Base-by-base conservation (phyloP, 2,329 filamentous ascomycete species). In the Sporothrix globosa region DNA sequence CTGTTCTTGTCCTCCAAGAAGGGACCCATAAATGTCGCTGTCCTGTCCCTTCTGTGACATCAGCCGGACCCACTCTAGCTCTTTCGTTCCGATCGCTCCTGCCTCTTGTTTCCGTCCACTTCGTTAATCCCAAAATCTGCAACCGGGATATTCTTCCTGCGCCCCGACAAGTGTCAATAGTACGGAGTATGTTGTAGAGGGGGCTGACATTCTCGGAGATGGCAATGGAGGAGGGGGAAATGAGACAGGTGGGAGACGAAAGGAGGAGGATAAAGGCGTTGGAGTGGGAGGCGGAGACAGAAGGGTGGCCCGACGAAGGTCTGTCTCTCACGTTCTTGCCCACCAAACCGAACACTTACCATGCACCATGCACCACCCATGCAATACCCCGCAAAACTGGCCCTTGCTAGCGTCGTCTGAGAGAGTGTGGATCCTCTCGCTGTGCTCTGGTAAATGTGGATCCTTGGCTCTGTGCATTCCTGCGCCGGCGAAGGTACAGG, bases 381-480 rank as follows among this genome's bases (percentile, higher is more conserved):
- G 50, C 67, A 46, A 67, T 72, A 72, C 71, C 71, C 71, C 71
- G 71, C 71, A 72, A 72, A 72, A 70, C 67, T 48, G 50, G 41
- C 17, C 65, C 44, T 54, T 63, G 63, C 69, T 70, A 70, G 46
- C 13, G 44, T 7, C 10, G n/a, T 21, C 60, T 63, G 60, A 48
- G 10, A 46, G 58, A 41, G 61, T 21, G 61, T 65, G 61, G 61
- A 50, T 50, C 44, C 27, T 19, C 4, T 63, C 11, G 34, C 19
- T 63, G 19, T 46, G 41, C 27, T 13, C 61, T 24, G 24, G 44
- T n/a, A 50, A 65, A 30, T 65, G 44, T 50, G 61, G 44, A 10
- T 14, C 44, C 13, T 27, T 27, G 19, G 21, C 27, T 39, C 6
- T 27, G 21, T 19, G 52, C 58, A 46, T n/a, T 30, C 39, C 13